Evolutionary conservation across 352 stramenopile species (phyloP), one percentile per base, ranked within the genome.

Genomic region (Phytophthora kernoviae): DNA sequence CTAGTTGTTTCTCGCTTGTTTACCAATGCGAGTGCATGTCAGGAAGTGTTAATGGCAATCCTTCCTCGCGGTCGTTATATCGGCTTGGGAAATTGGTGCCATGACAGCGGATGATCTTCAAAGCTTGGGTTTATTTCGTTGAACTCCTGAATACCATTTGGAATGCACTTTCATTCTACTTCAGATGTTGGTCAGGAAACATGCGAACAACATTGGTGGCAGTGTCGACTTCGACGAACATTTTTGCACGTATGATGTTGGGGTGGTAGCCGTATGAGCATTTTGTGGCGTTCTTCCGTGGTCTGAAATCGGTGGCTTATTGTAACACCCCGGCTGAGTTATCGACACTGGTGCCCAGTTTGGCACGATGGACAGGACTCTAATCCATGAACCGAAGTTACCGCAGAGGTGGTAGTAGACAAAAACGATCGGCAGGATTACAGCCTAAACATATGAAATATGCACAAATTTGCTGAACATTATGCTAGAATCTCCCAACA

Each of bases 341-440:
- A n/a, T 49, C 45, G 1, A 30, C 4, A 32, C 14, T 32, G 54
- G 45, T 2, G 45, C 55, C 7, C 36, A 30, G 14, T 57, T 56
- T 17, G 55, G 46, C 24, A 0, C 45, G n/a, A 57, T 52, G 9
- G 5, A 40, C n/a, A 18, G 9, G 0, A 45, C 47, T 42, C 0
- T 17, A 1, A 46, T 63, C 18, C 2, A 9, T 3, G 55, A 56
- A 8, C 11, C 24, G 24, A 30, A 32, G 15, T 49, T 57, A 1
- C 68, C 68, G 12, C 44, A 73, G 12, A 77, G 12, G 26, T 65
- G 75, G 39, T 73, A 71, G 50, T 76, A 78, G 9, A 62, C 15
- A 17, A 75, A 56, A 22, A 78, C 40, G 0, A 77, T 15, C 12
- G 75, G 75, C 17, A 81, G 45, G 10, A 81, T 39, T 42, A 77